Evolutionary conservation across 164 flowering plant genomes (phyloP).

Genomic region (Magnolia changhungtana): DNA sequence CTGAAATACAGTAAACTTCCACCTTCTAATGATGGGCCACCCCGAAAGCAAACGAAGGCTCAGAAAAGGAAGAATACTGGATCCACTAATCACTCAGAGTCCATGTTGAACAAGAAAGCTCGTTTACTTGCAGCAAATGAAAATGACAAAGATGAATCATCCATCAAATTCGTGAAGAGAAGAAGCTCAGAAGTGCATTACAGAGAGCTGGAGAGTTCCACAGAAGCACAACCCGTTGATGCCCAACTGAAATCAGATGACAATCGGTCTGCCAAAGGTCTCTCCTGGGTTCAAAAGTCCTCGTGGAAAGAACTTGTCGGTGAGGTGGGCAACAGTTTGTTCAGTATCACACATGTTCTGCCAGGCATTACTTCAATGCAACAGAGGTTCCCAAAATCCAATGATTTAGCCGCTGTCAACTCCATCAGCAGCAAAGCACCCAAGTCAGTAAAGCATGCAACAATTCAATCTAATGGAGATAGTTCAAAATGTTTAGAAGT

Average conservation of each 20-base stretch:
- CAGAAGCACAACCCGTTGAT: conserved; percentile 13
- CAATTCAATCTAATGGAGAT: conserved; percentile 10
- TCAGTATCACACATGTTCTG: conserved; percentile 59
- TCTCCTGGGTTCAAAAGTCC: conserved; percentile 43
- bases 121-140: conserved; percentile 19
- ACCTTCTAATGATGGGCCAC: conserved; percentile 10
- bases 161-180: conserved; percentile 17
- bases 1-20: conserved; percentile 7
- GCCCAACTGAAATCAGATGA: conserved; percentile 12
- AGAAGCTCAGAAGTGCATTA: conserved; percentile 6
- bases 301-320: conserved; percentile 57
- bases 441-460: conserved; percentile 3
- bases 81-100: conserved; percentile 2
- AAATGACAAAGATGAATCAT: conserved; percentile 15
- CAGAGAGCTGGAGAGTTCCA: conserved; percentile 9
- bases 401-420: conserved; percentile 1
- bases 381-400: conserved; percentile 17
- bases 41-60: conserved; percentile 10
- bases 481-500: conserved; percentile 7
- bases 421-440: conserved; percentile 1
- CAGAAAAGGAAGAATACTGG: conserved; percentile 20
- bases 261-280: conserved; percentile 17
- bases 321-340: conserved; percentile 33
- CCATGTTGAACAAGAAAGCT: conserved; percentile 30
- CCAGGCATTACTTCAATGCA: conserved; percentile 25